Percentiles rank a stretch among this genome's conserved stretches.
phyloP scores from a whole-genome alignment of 352 stramenopile species.

The Stephanocyclus meneghinianus region DNA sequence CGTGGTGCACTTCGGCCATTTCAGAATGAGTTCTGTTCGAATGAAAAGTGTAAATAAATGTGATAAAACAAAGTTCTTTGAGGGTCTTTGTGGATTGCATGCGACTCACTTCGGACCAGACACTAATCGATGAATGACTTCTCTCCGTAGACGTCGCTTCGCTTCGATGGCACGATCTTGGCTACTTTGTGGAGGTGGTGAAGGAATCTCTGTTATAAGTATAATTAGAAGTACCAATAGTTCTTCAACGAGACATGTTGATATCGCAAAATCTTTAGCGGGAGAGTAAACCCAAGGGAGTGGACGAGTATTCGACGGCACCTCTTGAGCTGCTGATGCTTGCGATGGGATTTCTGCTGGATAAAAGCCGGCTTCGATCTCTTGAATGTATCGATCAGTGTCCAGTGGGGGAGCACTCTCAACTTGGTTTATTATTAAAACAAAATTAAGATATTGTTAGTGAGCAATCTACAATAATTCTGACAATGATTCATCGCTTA shows the following conservation, averaged over 20 bases:
- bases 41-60: background rate
- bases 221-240: conserved; percentile 80
- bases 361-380: conserved; percentile 65
- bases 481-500: conserved; percentile 2
- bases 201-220: conserved; percentile 82
- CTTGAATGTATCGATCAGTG: conserved; percentile 58
- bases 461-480: background rate
- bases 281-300: conserved; percentile 72
- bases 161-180: conserved; percentile 64
- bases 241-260: conserved; percentile 70
- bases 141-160: conserved; percentile 68
- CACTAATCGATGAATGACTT: conserved; percentile 85
- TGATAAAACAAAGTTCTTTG: background rate
- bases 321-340: conserved; percentile 19
- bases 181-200: conserved; percentile 52
- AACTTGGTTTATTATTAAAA: conserved; percentile 15
- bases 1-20: conserved; percentile 61
- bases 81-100: too few species aligned
- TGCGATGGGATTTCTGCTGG: conserved; percentile 37
- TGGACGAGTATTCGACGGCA: conserved; percentile 9
- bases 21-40: conserved; percentile 76
- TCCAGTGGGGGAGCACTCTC: conserved; percentile 56
- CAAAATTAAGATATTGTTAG: background rate
- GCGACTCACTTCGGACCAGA: conserved; percentile 63
- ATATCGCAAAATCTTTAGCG: conserved; percentile 49